Base-by-base conservation (phyloP, 441 rosid species). In the Erysimum cheiri region DNA sequence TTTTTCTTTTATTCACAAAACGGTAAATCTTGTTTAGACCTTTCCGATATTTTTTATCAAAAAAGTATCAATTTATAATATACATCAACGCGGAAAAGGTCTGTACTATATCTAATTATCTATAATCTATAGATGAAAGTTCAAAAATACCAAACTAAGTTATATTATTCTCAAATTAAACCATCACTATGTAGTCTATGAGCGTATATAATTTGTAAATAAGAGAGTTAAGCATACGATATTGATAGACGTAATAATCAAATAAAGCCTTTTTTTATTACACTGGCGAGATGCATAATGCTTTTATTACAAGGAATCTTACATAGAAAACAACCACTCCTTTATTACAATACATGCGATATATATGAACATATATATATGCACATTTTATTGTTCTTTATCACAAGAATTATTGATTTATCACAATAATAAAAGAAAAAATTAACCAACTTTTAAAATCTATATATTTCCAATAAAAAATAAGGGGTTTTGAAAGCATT, bases 241-340 rank as follows among this genome's bases (percentile, higher is more conserved):
- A 17, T 5, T 52, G 19, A 36, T 17, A 60, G 13, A 48, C 17
- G 43, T 74, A 33, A 19, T 44, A 44, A 54, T 46, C 41, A 61
- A 55, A 62, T 53, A 4, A 31, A 12, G 1, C 3, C 4, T 5
- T 26, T 22, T 53, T 61, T 37, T n/a, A 56, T 75, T 37, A 75
- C 70, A 62, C 12, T 58, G 43, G 9, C 9, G 43, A 67, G 44
- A 54, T 11, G 37, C 40, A 35, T 36, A 14, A 63, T 63, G 70
- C 15, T 63, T 75, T 69, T 75, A 75, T 75, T 75, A 75, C 78
- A 75, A 69, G 44, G 61, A 69, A 75, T 58, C 66, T 41, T 62
- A 68, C 70, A 62, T 6, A 33, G 24, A 55, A 44, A 39, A 31
- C 46, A 75, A 68, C 2, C 52, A 68, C 54, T 17, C 74, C 65